These are phyloP conservation scores for Astraeus odoratus DNA, from an alignment of 768 basidiomycete genomes.

Conservation along the genomic window DNA sequence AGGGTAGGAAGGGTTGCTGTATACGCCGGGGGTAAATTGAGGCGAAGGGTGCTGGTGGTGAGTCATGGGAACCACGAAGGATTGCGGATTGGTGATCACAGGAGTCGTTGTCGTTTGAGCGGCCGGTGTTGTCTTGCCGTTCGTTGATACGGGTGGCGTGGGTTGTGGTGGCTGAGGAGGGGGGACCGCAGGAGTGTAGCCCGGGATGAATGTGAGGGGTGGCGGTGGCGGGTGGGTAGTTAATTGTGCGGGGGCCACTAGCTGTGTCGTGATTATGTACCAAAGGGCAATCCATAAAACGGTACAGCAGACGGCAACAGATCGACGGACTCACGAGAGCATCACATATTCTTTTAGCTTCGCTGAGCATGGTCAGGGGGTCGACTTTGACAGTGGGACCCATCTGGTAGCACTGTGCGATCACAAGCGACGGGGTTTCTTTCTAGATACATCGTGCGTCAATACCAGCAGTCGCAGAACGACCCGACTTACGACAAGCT, in stretches of 20 bases:
- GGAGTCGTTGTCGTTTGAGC: conserved; percentile 32
- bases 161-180: conserved; percentile 28
- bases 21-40: conserved; percentile 34
- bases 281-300: conserved; percentile 9
- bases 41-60: conserved; percentile 43
- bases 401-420: conserved; percentile 77
- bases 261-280: too few species aligned
- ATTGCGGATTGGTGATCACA: conserved; percentile 64
- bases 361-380: conserved; percentile 63
- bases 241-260: conserved; percentile 67
- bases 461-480: conserved; percentile 6
- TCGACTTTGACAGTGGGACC: conserved; percentile 65
- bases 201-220: conserved; percentile 42
- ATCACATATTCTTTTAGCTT: conserved; percentile 76
- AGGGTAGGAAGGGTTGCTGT: conserved; percentile 40
- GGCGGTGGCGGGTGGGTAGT: conserved; percentile 61
- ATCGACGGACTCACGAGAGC: conserved; percentile 44
- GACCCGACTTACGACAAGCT: conserved; percentile 59
- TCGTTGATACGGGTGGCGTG: conserved; percentile 31
- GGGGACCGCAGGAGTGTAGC: conserved; percentile 23
- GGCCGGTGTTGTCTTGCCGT: conserved; percentile 26
- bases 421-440: conserved; percentile 58
- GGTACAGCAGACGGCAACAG: neutral
- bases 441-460: conserved; percentile 28
- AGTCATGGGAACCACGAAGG: conserved; percentile 66